Conservation (phyloP, 1,139 yeast genomes). For the Magnusiomyces magnusii region DNA sequence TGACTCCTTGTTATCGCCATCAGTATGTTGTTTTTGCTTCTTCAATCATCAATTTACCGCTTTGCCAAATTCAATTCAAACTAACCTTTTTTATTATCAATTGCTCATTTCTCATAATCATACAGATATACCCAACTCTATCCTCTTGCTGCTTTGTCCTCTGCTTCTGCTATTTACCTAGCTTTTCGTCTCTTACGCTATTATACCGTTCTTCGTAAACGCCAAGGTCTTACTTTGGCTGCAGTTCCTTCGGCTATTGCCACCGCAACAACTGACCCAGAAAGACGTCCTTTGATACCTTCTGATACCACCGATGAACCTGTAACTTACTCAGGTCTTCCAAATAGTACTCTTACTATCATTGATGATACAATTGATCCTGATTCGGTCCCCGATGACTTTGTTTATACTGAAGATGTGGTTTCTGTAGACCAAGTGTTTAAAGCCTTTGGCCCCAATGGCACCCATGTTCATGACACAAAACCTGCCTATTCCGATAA, state of each 20-base stretch:
- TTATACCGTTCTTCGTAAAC: neutral
- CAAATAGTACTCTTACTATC: neutral
- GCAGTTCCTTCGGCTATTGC: constrained; percentile 2
- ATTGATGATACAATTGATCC: neutral
- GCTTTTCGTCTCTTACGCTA: neutral
- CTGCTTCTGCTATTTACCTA: neutral
- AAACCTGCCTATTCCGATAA: neutral
- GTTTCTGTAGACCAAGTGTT: neutral
- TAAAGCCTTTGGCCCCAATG: neutral
- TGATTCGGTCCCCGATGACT: neutral
- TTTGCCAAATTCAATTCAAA: too few relatives aligned
- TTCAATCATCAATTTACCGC: neutral
- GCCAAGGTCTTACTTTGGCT: neutral
- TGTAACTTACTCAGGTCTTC: neutral
- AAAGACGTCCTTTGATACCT: neutral
- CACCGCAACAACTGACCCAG: neutral
- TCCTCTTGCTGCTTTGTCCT: neutral
- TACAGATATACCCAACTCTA: neutral
- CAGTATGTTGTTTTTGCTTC: neutral
- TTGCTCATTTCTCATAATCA: neutral
- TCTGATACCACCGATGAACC: neutral
- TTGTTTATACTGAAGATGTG: neutral
- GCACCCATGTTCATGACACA: neutral
- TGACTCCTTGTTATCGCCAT: neutral
- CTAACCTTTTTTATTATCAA: neutral